Conservation (phyloP, 2,329 filamentous ascomycete species). For the Xylariaceae sp. region DNA sequence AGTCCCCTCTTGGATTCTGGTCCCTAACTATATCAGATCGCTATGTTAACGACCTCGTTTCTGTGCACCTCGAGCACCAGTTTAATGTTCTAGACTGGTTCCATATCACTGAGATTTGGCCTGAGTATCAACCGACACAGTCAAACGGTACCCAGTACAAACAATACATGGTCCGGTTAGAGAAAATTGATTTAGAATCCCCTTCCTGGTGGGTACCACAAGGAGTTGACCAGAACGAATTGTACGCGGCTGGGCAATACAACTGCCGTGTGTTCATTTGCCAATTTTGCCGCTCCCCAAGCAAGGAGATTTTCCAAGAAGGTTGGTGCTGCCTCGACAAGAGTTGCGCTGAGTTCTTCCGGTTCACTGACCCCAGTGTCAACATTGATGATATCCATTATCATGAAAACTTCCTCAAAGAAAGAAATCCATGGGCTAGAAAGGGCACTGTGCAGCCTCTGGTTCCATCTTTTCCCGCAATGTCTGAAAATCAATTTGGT, state of each 20-base stretch:
- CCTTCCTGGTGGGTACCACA: constrained; percentile 65
- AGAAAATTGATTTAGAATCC: constrained; percentile 61
- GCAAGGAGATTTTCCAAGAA: constrained; percentile 45
- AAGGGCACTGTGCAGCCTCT: constrained; percentile 43
- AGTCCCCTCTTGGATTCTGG: too few relatives aligned
- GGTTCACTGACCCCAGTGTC: constrained; percentile 31
- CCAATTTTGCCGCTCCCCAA: constrained; percentile 44
- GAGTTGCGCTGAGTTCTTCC: constrained; percentile 59
- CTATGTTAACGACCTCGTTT: constrained; percentile 55
- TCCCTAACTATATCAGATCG: constrained; percentile 5
- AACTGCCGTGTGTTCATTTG: constrained; percentile 44
- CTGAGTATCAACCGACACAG: constrained; percentile 54
- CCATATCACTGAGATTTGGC: constrained; percentile 72
- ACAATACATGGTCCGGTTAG: constrained; percentile 64
- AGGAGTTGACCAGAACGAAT: constrained; percentile 35
- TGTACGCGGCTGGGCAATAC: constrained; percentile 40
- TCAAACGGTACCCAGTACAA: constrained; percentile 42
- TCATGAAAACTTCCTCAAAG: constrained; percentile 61
- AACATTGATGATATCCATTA: constrained; percentile 52
- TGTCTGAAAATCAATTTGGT: constrained; percentile 42
- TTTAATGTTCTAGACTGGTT: constrained; percentile 75
- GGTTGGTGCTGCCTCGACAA: constrained; percentile 41
- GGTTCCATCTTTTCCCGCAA: constrained; percentile 32
- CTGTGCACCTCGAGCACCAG: constrained; percentile 57
- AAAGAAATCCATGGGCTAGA: constrained; percentile 53